These are phyloP conservation scores for Mycena vulgaris DNA, from an alignment of 768 basidiomycete genomes.

Conservation along the genomic window DNA sequence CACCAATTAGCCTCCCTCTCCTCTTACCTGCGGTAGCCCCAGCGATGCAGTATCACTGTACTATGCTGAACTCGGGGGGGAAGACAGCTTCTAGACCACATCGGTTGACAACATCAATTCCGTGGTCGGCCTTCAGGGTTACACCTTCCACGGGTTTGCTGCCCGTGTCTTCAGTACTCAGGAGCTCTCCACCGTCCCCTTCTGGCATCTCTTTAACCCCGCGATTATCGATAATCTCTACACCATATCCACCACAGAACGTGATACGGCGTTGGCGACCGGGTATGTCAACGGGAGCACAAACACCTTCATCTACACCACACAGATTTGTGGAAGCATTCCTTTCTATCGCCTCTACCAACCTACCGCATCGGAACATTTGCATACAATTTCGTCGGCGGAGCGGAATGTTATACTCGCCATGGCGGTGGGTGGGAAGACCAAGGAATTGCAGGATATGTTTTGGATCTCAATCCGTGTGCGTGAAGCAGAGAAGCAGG, in stretches of 20 bases:
- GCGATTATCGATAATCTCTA: background rate
- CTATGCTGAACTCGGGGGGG: background rate
- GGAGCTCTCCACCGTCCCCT: conserved; percentile 14
- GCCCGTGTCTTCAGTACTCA: conserved; percentile 17
- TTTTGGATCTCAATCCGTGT: conserved; percentile 1
- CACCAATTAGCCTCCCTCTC: background rate
- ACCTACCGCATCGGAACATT: background rate
- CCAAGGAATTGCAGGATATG: conserved; percentile 56
- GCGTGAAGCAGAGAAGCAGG: too few species aligned
- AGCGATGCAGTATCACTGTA: background rate
- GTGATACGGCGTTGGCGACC: background rate
- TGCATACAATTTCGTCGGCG: conserved; percentile 3
- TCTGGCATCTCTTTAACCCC: background rate
- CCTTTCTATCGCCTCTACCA: conserved; percentile 24
- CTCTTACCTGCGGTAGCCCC: background rate
- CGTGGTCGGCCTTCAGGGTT: background rate
- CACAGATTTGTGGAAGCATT: conserved; percentile 26
- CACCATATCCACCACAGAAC: background rate
- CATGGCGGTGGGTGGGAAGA: conserved; percentile 6
- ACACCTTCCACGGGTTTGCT: background rate
- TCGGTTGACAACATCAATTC: background rate
- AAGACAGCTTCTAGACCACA: background rate
- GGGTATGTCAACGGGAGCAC: background rate
- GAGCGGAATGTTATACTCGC: background rate
- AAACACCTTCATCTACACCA: conserved; percentile 13